Conservation (phyloP, 2,329 filamentous ascomycete species). For the Aspergillus costaricaensis region DNA sequence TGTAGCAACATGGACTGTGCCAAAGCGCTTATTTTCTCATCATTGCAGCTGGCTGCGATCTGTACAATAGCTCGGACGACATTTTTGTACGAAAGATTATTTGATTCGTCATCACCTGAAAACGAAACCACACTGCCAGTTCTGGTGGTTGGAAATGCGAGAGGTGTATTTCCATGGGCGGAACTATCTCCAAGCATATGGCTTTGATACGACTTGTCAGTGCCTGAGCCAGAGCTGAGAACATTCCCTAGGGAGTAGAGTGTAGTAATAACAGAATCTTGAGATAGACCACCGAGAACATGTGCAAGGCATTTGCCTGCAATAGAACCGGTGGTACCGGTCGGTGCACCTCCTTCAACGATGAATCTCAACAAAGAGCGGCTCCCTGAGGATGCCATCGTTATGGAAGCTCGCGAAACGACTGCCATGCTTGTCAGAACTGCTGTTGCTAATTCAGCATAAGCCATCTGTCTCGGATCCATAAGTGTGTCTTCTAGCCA, state of each 20-base stretch:
- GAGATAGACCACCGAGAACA: conserved; percentile 77
- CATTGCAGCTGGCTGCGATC: conserved; percentile 78
- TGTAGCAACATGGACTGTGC: conserved; percentile 96
- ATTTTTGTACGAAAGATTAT: conserved; percentile 75
- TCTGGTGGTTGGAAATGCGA: conserved; percentile 33
- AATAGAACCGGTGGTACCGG: conserved; percentile 67
- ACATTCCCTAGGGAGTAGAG: conserved; percentile 96
- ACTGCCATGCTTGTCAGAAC: conserved; percentile 81
- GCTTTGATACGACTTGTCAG: conserved; percentile 48
- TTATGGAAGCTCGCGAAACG: conserved; percentile 72
- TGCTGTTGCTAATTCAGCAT: conserved; percentile 72
- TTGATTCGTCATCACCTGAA: conserved; percentile 72
- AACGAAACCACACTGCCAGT: conserved; percentile 66
- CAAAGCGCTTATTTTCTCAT: conserved; percentile 89
- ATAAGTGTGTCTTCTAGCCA: conserved; percentile 85
- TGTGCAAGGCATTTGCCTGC: conserved; percentile 84
- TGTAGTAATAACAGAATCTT: conserved; percentile 92
- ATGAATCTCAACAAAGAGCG: conserved; percentile 82
- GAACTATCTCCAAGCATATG: conserved; percentile 37
- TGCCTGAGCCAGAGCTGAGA: conserved; percentile 68
- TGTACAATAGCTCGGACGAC: conserved; percentile 94
- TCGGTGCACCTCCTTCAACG: conserved; percentile 72
- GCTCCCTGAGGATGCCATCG: conserved; percentile 73
- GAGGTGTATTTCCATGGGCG: conserved; percentile 52
- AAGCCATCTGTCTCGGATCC: conserved; percentile 79